Conservation (phyloP, 352 stramenopile genomes). For the Pythium phragmiticola region DNA sequence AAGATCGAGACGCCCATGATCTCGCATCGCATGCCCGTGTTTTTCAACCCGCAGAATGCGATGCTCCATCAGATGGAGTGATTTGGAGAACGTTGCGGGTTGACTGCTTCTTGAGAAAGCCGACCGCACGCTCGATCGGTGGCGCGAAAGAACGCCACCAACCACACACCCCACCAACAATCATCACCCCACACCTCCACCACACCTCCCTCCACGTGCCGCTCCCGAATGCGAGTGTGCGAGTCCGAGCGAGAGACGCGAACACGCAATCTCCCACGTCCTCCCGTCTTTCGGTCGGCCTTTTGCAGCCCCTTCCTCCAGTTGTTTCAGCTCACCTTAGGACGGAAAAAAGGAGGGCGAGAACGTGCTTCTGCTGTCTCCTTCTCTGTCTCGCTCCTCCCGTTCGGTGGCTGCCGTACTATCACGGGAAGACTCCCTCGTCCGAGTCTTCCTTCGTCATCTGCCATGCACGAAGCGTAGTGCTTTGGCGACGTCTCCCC, state of each 20-base stretch:
- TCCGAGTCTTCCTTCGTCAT: neutral
- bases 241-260: neutral
- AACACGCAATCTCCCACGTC: neutral
- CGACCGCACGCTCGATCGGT: neutral
- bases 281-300: neutral
- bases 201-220: neutral
- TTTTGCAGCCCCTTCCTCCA: neutral
- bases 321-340: too few relatives aligned
- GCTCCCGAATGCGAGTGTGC: neutral
- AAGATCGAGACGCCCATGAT: slow-evolving; percentile 42
- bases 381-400: neutral
- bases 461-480: slow-evolving; percentile 5
- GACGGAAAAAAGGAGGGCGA: neutral
- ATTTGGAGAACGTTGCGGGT: neutral
- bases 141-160: neutral
- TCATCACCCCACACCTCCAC: neutral
- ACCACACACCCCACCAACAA: neutral
- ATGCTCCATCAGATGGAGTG: slow-evolving; percentile 23
- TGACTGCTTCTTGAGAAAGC: neutral
- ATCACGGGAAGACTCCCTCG: neutral
- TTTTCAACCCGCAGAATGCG: slow-evolving; percentile 41
- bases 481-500: slow-evolving; percentile 2
- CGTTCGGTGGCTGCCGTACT: slow-evolving; percentile 3
- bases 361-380: neutral
- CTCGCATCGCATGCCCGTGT: slow-evolving; percentile 71